A percentile compares a stretch with the other conserved stretches of the same genome.
phyloP scores from a whole-genome alignment of 345 rosid species.

The Excoecaria cochinchinensis region DNA sequence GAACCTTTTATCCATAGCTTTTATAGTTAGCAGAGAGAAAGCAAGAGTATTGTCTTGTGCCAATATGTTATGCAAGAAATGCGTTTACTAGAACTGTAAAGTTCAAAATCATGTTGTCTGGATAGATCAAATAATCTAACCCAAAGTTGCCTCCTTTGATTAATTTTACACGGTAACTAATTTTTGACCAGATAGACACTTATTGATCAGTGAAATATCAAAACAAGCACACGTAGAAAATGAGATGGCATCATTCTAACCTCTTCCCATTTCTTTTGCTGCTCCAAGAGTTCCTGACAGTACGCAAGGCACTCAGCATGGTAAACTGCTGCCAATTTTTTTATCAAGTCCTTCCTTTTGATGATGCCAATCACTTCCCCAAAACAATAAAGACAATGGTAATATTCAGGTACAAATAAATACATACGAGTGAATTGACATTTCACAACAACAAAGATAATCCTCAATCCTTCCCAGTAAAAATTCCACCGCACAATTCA shows the following conservation, averaged over 20 bases:
- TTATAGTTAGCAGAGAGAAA: not conserved
- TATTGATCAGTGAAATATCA: not conserved
- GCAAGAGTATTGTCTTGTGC: not conserved
- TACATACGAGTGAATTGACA: not conserved
- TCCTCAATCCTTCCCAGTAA: not conserved
- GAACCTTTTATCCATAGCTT: not conserved
- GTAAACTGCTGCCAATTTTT: constrained; percentile 82
- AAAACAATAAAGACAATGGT: not conserved
- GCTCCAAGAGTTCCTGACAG: constrained; percentile 79
- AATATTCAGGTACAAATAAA: not conserved
- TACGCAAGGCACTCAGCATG: constrained; percentile 78
- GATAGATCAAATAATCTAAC: not conserved
- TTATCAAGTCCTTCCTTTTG: constrained; percentile 88
- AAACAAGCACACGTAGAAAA: not conserved
- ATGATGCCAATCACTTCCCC: constrained; percentile 85
- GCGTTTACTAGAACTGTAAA: not conserved
- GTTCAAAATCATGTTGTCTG: not conserved
- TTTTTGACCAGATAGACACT: not conserved
- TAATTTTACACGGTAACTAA: not conserved
- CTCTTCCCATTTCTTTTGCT: constrained; percentile 75
- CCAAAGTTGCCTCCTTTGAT: not conserved
- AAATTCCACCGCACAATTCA: not conserved
- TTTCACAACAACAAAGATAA: not conserved
- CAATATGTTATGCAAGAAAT: not conserved
- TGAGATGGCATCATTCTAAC: constrained; percentile 26